Evolutionary conservation across 768 basidiomycete genomes (phyloP).

Genomic region (Ramaria rubella): DNA sequence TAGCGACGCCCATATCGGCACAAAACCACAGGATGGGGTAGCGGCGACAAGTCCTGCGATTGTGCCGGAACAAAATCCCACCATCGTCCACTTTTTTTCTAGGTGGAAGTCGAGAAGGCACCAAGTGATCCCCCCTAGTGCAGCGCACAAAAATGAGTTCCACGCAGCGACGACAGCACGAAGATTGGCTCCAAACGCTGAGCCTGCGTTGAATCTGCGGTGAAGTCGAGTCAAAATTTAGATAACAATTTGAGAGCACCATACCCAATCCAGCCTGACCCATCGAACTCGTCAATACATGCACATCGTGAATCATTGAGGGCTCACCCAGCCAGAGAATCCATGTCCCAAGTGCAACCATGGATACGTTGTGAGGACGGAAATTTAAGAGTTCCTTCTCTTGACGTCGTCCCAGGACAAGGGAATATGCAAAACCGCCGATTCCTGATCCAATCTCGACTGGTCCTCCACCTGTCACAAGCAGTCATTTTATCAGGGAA

Average conservation of each 20-base stretch:
- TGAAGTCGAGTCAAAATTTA: not conserved
- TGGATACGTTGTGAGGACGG: slow-evolving; percentile 81
- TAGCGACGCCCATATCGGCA: slow-evolving; percentile 72
- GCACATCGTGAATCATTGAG: slow-evolving; percentile 28
- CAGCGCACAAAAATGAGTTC: slow-evolving; percentile 84
- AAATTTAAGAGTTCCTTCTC: slow-evolving; percentile 70
- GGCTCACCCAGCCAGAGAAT: slow-evolving; percentile 83
- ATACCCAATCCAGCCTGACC: slow-evolving; percentile 10
- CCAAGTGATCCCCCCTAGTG: slow-evolving; percentile 80
- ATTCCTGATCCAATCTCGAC: slow-evolving; percentile 86
- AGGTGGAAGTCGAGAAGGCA: slow-evolving; percentile 72
- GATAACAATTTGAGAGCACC: not conserved
- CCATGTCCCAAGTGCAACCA: slow-evolving; percentile 78
- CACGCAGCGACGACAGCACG: slow-evolving; percentile 80
- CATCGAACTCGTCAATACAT: not conserved
- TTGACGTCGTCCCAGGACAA: slow-evolving; percentile 78
- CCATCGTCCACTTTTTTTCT: slow-evolving; percentile 80
- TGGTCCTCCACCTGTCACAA: slow-evolving; percentile 76
- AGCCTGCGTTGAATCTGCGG: slow-evolving; percentile 82
- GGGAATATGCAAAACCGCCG: slow-evolving; percentile 77
- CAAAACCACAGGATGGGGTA: slow-evolving; percentile 79
- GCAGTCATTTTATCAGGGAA: too few species aligned
- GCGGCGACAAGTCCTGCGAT: slow-evolving; percentile 86
- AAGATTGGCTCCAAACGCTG: slow-evolving; percentile 81
- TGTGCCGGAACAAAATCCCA: slow-evolving; percentile 88